Conservation (phyloP, 306 rosid genomes). For the Sophora flavescens region DNA sequence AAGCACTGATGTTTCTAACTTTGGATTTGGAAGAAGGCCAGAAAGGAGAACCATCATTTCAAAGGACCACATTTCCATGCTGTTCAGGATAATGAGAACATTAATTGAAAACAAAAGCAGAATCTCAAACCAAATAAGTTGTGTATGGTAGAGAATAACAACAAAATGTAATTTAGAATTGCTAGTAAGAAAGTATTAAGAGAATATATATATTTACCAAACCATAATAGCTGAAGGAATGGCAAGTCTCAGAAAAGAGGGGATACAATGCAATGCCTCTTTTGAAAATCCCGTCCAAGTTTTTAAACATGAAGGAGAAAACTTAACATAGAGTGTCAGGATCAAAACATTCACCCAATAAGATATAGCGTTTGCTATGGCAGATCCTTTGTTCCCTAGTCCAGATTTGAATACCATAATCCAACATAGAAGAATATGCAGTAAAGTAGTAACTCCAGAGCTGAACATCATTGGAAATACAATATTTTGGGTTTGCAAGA, state of each 20-base stretch:
- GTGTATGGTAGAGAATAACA: too few relatives aligned
- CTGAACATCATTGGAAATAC: conserved; percentile 72
- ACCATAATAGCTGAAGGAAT: conserved; percentile 84
- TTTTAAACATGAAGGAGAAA: conserved; percentile 63
- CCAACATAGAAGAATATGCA: conserved; percentile 66
- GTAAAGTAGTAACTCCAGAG: conserved; percentile 58
- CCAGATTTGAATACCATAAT: conserved; percentile 66
- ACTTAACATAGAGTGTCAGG: conserved; percentile 60
- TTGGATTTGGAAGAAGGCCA: conserved; percentile 75
- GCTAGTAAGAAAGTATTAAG: conserved; percentile 1
- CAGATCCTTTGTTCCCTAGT: conserved; percentile 68
- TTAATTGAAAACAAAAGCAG: not conserved
- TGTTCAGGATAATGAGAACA: conserved; percentile 38
- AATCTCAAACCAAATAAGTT: not conserved
- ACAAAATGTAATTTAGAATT: not conserved
- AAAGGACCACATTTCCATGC: conserved; percentile 76
- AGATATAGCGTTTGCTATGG: conserved; percentile 66
- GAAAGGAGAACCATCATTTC: conserved; percentile 73
- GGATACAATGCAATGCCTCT: conserved; percentile 59
- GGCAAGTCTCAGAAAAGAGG: conserved; percentile 63
- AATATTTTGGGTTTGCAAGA: conserved; percentile 71
- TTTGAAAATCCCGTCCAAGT: conserved; percentile 71
- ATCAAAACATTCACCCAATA: conserved; percentile 69
- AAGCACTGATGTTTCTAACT: conserved; percentile 70
- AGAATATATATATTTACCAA: conserved; percentile 58